Evolutionary conservation across 257 asterid genomes (phyloP).

Genomic region (Eustoma russellianum): DNA sequence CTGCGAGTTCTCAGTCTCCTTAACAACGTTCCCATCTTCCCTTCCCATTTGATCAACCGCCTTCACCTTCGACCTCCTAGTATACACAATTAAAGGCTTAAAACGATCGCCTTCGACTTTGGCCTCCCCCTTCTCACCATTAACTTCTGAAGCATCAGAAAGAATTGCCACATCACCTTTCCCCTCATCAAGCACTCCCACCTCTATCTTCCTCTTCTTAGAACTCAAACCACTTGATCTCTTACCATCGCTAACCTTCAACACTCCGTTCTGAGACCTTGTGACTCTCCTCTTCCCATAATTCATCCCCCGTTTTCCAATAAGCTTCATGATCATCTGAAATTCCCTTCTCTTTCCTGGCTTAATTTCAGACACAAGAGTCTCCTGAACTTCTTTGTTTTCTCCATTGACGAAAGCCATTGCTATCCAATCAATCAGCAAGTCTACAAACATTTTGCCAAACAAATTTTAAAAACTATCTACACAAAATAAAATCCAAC

Average conservation of each 20-base stretch:
- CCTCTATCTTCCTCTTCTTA: slow-evolving; percentile 32
- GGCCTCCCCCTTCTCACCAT: background rate
- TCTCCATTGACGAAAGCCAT: slow-evolving; percentile 21
- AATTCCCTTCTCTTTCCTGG: slow-evolving; percentile 85
- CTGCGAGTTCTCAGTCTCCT: slow-evolving; percentile 11
- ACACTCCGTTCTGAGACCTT: slow-evolving; percentile 43
- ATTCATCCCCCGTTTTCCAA: slow-evolving; percentile 34
- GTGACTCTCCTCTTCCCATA: slow-evolving; percentile 52
- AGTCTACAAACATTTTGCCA: background rate
- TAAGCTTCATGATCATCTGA: slow-evolving; percentile 62
- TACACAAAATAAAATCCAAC: too few species aligned
- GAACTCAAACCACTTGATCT: too few species aligned
- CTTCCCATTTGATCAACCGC: too few species aligned
- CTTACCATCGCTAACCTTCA: slow-evolving; percentile 3
- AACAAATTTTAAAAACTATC: too few species aligned
- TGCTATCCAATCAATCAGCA: slow-evolving; percentile 5
- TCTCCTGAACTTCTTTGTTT: slow-evolving; percentile 39
- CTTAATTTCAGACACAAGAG: slow-evolving; percentile 49
- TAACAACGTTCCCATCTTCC: too few species aligned
- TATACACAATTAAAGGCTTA: slow-evolving; percentile 9
- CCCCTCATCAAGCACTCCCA: slow-evolving; percentile 10
- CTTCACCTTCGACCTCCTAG: too few species aligned
- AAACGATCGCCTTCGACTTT: slow-evolving; percentile 11
- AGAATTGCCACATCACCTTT: slow-evolving; percentile 19
- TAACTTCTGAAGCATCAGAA: slow-evolving; percentile 9